A percentile compares a stretch with the other conserved stretches of the same genome.
Evolutionary conservation across 768 basidiomycete species (phyloP).

Genomic region (Tylopilus intermedius): DNA sequence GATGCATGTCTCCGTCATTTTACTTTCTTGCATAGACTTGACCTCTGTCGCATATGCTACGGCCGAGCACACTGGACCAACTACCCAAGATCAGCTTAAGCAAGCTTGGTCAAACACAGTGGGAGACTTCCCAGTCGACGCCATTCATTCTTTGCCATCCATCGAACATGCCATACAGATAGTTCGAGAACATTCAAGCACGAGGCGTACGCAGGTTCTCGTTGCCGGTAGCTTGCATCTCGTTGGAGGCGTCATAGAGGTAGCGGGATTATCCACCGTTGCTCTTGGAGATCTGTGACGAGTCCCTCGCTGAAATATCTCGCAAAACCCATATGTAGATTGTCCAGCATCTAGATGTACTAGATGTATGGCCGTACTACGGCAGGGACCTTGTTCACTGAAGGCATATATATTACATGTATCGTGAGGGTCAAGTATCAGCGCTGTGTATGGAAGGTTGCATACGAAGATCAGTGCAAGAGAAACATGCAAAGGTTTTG

Average conservation of each 20-base stretch:
- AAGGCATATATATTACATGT: too few relatives aligned
- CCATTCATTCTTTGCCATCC: constrained; percentile 77
- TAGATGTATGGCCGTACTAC: too few relatives aligned
- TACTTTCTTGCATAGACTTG: constrained; percentile 52
- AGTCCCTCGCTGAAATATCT: background rate
- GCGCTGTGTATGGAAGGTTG: too few relatives aligned
- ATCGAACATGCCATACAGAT: constrained; percentile 83
- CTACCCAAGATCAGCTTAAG: constrained; percentile 72
- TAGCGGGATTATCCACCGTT: constrained; percentile 70
- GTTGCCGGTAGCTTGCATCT: constrained; percentile 92
- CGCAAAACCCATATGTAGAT: background rate
- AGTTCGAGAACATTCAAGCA: constrained; percentile 42
- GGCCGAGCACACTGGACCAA: constrained; percentile 59
- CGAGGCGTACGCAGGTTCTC: constrained; percentile 52
- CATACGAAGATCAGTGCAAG: too few relatives aligned
- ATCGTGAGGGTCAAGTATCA: too few relatives aligned
- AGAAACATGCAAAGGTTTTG: too few relatives aligned
- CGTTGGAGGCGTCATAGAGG: constrained; percentile 91
- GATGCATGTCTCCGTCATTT: background rate
- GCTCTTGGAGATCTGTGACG: constrained; percentile 44
- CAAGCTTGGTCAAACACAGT: constrained; percentile 64
- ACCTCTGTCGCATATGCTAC: constrained; percentile 62
- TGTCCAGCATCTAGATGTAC: constrained; percentile 1
- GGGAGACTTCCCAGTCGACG: constrained; percentile 53
- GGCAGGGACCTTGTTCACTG: too few relatives aligned